Percentiles rank a stretch among this genome's conserved stretches.
phyloP scores from a whole-genome alignment of 148 eudicot genomes.

The Cornus florida region DNA sequence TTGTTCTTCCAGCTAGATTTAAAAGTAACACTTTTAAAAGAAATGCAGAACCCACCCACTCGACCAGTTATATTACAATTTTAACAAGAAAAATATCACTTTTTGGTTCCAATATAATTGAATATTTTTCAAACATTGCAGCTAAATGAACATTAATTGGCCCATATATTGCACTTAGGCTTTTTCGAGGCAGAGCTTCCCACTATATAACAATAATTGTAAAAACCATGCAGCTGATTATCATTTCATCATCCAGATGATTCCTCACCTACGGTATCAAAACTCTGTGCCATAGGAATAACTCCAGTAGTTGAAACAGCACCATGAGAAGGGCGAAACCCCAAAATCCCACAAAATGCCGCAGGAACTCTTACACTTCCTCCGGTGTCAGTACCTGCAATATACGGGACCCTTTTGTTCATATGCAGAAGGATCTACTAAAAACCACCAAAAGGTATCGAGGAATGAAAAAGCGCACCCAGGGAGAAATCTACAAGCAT shows the following conservation, averaged over 20 bases:
- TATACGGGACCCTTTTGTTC: background rate
- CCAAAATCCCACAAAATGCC: conserved; percentile 81
- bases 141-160: background rate
- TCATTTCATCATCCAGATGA: background rate
- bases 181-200: too few species aligned
- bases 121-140: background rate
- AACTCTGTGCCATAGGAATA: conserved; percentile 93
- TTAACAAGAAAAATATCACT: background rate
- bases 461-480: conserved; percentile 34
- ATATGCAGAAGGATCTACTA: background rate
- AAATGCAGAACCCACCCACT: background rate
- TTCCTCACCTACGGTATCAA: conserved; percentile 84
- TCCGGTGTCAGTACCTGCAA: conserved; percentile 91
- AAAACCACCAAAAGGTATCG: background rate
- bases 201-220: background rate
- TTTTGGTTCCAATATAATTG: background rate
- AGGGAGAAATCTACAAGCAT: conserved; percentile 76
- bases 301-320: conserved; percentile 70
- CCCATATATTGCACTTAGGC: background rate
- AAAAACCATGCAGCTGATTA: background rate
- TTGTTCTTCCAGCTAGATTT: background rate
- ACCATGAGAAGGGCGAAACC: conserved; percentile 96
- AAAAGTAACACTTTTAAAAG: background rate
- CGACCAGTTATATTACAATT: background rate
- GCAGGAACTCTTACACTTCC: conserved; percentile 96